Percentiles rank a stretch among this genome's conserved stretches.
Evolutionary conservation across 495 filamentous ascomycete genomes (phyloP).

Genomic region (Lichina pygmaea): DNA sequence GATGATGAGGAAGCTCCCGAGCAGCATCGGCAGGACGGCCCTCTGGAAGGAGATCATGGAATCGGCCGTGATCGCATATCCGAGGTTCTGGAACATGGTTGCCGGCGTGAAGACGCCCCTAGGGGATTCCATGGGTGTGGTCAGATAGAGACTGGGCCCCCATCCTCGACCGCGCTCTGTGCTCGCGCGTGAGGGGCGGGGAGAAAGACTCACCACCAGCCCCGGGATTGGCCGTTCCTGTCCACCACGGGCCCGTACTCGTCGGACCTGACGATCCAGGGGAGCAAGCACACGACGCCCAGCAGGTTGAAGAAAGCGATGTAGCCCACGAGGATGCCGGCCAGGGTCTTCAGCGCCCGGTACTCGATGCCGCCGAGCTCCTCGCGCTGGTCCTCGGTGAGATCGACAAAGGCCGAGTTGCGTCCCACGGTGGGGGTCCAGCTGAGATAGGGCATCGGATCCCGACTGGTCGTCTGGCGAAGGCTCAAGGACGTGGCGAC

Average conservation of each 20-base stretch:
- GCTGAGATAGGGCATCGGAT: conserved; percentile 63
- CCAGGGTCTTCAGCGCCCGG: conserved; percentile 62
- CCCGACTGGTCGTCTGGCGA: conserved; percentile 14
- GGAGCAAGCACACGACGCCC: conserved; percentile 40
- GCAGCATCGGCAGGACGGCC: conserved; percentile 43
- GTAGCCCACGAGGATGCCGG: conserved; percentile 50
- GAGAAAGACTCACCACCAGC: conserved; percentile 42
- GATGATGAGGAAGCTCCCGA: conserved; percentile 60
- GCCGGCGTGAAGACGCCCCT: conserved; percentile 58
- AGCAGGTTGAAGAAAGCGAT: conserved; percentile 48
- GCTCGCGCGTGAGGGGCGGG: no score
- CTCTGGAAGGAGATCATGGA: conserved; percentile 71
- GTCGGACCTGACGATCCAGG: conserved; percentile 46
- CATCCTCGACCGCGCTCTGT: no score
- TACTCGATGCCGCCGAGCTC: conserved; percentile 92
- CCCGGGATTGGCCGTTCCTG: conserved; percentile 28
- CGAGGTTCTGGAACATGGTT: conserved; percentile 71
- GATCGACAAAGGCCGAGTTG: conserved; percentile 72
- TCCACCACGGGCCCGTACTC: conserved; percentile 37
- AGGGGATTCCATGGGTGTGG: neutral
- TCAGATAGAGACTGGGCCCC: neutral
- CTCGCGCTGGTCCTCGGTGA: conserved; percentile 73
- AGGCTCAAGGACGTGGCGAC: conserved; percentile 1
- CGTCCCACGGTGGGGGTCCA: conserved; percentile 79
- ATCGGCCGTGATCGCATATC: conserved; percentile 64